phyloP scores from a whole-genome alignment of 2,329 filamentous ascomycete genomes.

The Aspergillus alliaceus region DNA sequence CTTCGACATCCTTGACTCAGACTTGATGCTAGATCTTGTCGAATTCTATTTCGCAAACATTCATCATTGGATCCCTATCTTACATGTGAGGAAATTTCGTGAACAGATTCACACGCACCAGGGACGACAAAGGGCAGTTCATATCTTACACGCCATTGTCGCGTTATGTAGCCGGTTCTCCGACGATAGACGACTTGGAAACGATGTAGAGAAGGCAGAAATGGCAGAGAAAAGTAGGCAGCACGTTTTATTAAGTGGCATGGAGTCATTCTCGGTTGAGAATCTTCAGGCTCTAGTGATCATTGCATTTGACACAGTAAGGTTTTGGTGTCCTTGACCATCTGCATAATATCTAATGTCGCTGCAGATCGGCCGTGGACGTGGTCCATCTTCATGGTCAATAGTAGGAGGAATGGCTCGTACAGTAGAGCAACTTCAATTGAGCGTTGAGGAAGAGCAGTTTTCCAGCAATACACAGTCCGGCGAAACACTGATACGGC shows the following conservation, averaged over 20 bases:
- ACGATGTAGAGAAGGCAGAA: slow-evolving; percentile 9
- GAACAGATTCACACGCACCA: slow-evolving; percentile 19
- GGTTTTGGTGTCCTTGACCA: background rate
- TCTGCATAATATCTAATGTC: background rate
- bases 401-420: slow-evolving; percentile 36
- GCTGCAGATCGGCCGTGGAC: slow-evolving; percentile 31
- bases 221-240: slow-evolving; percentile 16
- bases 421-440: slow-evolving; percentile 35
- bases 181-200: slow-evolving; percentile 14
- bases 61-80: slow-evolving; percentile 37
- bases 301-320: slow-evolving; percentile 33
- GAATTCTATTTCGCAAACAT: slow-evolving; percentile 32
- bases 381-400: slow-evolving; percentile 35
- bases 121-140: slow-evolving; percentile 15
- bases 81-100: slow-evolving; percentile 32
- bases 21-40: slow-evolving; percentile 27
- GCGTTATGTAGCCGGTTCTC: slow-evolving; percentile 25
- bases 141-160: slow-evolving; percentile 25
- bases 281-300: slow-evolving; percentile 38
- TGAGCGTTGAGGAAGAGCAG: slow-evolving; percentile 29
- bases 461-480: slow-evolving; percentile 16
- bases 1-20: background rate
- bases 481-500: slow-evolving; percentile 32
- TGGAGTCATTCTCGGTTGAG: slow-evolving; percentile 35
- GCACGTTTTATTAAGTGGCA: slow-evolving; percentile 31